Evolutionary conservation across 441 rosid genomes (phyloP).

Genomic region (Adansonia madagascariensis): DNA sequence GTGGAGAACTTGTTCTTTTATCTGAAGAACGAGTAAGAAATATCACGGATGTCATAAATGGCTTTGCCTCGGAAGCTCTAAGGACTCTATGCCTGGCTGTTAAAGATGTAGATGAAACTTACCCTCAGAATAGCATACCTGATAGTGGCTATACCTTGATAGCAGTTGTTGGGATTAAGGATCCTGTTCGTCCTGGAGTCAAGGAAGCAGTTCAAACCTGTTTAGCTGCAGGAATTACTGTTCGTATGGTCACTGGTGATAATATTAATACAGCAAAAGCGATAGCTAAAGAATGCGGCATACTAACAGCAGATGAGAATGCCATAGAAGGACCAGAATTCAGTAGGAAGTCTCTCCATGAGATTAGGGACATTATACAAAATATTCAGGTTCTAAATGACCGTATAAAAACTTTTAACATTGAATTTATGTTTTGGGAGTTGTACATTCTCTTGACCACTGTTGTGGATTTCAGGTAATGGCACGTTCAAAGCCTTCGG

Average conservation of each 20-base stretch:
- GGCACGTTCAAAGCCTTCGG: slow-evolving; percentile 71
- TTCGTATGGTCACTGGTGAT: slow-evolving; percentile 77
- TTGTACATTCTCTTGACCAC: slow-evolving; percentile 22
- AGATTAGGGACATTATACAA: slow-evolving; percentile 54
- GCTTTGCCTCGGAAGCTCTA: slow-evolving; percentile 60
- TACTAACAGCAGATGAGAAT: slow-evolving; percentile 53
- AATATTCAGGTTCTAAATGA: slow-evolving; percentile 51
- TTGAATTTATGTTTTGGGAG: neutral
- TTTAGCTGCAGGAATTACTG: slow-evolving; percentile 67
- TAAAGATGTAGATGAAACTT: slow-evolving; percentile 47
- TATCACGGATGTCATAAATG: slow-evolving; percentile 46
- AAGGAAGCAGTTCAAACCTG: slow-evolving; percentile 66
- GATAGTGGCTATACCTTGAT: slow-evolving; percentile 58
- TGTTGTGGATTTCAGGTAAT: slow-evolving; percentile 50
- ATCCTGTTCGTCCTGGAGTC: slow-evolving; percentile 75
- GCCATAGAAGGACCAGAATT: slow-evolving; percentile 66
- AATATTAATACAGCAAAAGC: slow-evolving; percentile 70
- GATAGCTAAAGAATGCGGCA: slow-evolving; percentile 72
- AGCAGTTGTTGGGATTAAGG: slow-evolving; percentile 67
- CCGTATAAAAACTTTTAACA: neutral
- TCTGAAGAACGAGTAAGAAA: slow-evolving; percentile 46
- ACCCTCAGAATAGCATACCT: slow-evolving; percentile 44
- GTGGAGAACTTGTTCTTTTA: slow-evolving; percentile 47
- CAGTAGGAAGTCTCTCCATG: slow-evolving; percentile 50
- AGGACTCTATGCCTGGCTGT: slow-evolving; percentile 68